A percentile compares a stretch with the other conserved stretches of the same genome.
phyloP scores from a whole-genome alignment of 1,139 yeast genomes.

The Taphrina deformans region DNA sequence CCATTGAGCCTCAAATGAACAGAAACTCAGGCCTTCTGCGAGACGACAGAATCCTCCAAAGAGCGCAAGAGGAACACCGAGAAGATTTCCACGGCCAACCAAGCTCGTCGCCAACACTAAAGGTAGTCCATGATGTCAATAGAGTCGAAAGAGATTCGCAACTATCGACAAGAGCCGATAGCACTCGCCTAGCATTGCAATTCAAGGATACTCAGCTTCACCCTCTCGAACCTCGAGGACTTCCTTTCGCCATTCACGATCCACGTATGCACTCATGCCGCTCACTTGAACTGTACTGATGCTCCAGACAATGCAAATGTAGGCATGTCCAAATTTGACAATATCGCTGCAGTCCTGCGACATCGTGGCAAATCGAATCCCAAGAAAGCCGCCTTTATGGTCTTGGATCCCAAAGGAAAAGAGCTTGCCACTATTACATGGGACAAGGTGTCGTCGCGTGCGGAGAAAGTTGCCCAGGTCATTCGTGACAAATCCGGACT shows the following conservation, averaged over 20 bases:
- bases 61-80: background rate
- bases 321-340: constrained; percentile 50
- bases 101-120: background rate
- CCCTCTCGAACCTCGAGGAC: constrained; percentile 48
- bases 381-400: constrained; percentile 68
- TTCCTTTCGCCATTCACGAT: constrained; percentile 46
- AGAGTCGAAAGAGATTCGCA: background rate
- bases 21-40: background rate
- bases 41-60: background rate
- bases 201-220: constrained; percentile 21
- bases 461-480: constrained; percentile 87
- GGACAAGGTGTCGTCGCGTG: constrained; percentile 81
- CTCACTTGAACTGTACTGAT: background rate
- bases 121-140: background rate
- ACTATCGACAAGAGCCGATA: background rate
- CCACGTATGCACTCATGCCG: constrained; percentile 41
- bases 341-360: constrained; percentile 69
- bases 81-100: background rate
- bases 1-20: background rate
- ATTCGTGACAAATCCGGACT: constrained; percentile 71
- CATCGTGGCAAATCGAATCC: constrained; percentile 68
- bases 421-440: constrained; percentile 76
- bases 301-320: constrained; percentile 10
- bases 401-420: constrained; percentile 76
- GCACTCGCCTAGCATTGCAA: background rate